Evolutionary conservation across 208 protist species (phyloP).

Genomic region (Leptomonas seymouri): DNA sequence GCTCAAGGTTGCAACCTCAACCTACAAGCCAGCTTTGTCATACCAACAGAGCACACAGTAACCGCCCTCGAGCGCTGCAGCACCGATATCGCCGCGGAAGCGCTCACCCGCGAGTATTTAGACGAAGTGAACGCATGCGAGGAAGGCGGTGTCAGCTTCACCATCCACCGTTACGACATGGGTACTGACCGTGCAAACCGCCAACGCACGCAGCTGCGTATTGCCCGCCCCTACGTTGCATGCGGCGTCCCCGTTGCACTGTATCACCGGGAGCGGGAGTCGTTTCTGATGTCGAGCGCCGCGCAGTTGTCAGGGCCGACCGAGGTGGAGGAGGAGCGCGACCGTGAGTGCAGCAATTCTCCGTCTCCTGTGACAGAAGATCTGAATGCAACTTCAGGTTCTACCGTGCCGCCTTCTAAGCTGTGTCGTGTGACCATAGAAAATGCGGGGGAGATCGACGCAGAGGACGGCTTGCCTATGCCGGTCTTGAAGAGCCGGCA

Average conservation of each 20-base stretch:
- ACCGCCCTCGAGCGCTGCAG: constrained; percentile 15
- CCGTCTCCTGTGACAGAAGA: neutral
- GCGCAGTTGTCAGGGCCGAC: constrained; percentile 19
- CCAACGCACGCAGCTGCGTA: constrained; percentile 61
- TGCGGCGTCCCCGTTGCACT: constrained; percentile 60
- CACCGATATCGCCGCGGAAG: constrained; percentile 28
- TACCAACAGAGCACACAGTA: constrained; percentile 4
- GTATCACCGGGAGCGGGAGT: constrained; percentile 70
- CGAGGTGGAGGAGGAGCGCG: constrained; percentile 29
- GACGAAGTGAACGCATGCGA: constrained; percentile 82
- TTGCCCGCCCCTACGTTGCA: constrained; percentile 44
- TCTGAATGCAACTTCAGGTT: neutral
- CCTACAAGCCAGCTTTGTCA: constrained; percentile 25
- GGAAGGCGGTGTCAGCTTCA: constrained; percentile 66
- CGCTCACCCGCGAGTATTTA: constrained; percentile 43
- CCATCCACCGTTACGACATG: constrained; percentile 71
- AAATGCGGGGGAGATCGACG: neutral
- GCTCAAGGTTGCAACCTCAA: neutral
- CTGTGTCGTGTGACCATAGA: neutral
- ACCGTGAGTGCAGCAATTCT: constrained; percentile 13
- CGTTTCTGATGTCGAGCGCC: constrained; percentile 65
- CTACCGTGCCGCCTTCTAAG: neutral
- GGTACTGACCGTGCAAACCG: constrained; percentile 50
- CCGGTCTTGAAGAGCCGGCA: neutral
- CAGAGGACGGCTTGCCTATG: neutral